Base-by-base conservation (phyloP, 106 monocot genomes). In the Alisma plantagoaquatica region DNA sequence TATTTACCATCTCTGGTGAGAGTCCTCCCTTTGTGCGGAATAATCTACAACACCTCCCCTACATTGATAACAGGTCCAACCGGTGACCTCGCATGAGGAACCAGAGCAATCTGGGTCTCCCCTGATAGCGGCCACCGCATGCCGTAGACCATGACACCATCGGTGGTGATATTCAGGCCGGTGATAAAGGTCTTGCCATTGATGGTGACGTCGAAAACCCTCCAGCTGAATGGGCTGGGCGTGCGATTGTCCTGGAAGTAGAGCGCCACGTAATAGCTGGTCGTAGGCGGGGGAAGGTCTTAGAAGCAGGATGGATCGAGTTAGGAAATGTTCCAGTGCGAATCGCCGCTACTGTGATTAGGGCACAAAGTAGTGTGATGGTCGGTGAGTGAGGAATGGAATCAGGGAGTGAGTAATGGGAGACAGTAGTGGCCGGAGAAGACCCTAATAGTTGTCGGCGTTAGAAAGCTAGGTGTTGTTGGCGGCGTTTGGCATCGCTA, bases 181-280 rank as follows among this genome's bases (percentile, higher is more conserved):
- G 56, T 19, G 41, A 70, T 75, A 68, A 88, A 96, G 16, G 29
- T 23, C 29, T 43, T 27, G 1, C 65, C 84, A 32, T 88, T 96
- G 23, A 96, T 60, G 16, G 59, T 23, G 29, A 96, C 68, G 55
- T 89, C 81, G 50, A 96, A 81, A 1, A 81, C 75, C 51, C 94
- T 59, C 88, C 84, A 88, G 64, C 84, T 88, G 58, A 61, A 78
- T 0, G 77, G 70, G 29, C 79, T 76, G 10, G 87, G 82, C 14
- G 58, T 86, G 20, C 83, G 10, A 57, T 83, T 80, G 55, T 93
- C 83, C 55, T 94, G 93, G 61, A 94, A 87, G 74, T 94, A 96
- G 59, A 96, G 81, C 2, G 81, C 84, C 1, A 96, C 3, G 72
- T 88, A 88, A 77, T 96, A 96, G 54, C 31, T 75, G 23, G 84